Evolutionary conservation across 2,329 filamentous ascomycete species (phyloP).

Genomic region (Epichloe uncinata): DNA sequence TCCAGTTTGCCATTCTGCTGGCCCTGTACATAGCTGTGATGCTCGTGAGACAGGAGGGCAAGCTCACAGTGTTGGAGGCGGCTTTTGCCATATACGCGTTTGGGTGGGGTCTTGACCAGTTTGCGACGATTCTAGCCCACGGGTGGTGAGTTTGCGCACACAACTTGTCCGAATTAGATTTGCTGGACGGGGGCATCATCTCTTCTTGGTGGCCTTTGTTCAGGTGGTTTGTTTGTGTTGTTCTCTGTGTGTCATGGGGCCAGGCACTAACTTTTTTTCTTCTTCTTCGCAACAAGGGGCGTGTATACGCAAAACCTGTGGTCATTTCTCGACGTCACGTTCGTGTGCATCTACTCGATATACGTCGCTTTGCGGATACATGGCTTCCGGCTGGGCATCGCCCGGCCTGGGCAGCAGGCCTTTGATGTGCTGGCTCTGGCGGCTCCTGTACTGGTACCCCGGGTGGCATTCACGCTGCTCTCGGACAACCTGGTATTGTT

Average conservation of each 20-base stretch:
- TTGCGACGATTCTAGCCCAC: constrained; percentile 65
- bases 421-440: constrained; percentile 69
- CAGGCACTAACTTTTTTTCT: not conserved
- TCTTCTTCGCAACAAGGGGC: constrained; percentile 32
- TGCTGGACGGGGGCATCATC: not conserved
- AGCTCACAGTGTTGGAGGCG: constrained; percentile 45
- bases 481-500: constrained; percentile 78
- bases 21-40: constrained; percentile 59
- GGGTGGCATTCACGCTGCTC: constrained; percentile 70
- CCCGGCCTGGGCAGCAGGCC: constrained; percentile 47
- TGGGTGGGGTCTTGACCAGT: constrained; percentile 69
- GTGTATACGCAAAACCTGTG: constrained; percentile 82
- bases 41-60: constrained; percentile 47
- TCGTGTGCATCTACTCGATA: constrained; percentile 54
- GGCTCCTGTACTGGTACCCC: constrained; percentile 63
- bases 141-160: constrained; percentile 34
- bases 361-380: constrained; percentile 58
- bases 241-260: not conserved
- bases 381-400: constrained; percentile 38
- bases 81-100: constrained; percentile 60
- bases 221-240: too few relatives aligned
- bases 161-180: too few relatives aligned
- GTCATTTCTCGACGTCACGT: constrained; percentile 75
- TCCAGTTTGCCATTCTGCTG: constrained; percentile 60
- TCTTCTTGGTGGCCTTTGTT: too few relatives aligned